These are phyloP conservation scores for Trichoderma polysporum DNA, from an alignment of 2,329 filamentous ascomycete genomes.

Conservation along the genomic window DNA sequence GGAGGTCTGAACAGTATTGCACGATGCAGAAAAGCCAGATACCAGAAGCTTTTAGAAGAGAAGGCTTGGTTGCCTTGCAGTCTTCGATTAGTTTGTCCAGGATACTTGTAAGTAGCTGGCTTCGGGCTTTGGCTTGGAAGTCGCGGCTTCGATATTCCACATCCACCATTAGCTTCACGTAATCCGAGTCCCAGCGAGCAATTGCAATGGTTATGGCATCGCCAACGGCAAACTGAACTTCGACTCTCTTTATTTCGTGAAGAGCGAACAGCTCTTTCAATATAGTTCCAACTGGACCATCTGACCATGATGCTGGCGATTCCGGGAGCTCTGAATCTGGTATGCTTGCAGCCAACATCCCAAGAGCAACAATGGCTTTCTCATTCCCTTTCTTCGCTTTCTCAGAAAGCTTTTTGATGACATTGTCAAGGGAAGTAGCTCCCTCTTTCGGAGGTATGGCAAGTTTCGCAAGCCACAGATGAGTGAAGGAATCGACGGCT, in stretches of 20 bases:
- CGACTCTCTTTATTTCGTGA: slow-evolving; percentile 80
- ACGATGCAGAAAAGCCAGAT: slow-evolving; percentile 94
- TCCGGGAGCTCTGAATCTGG: slow-evolving; percentile 22
- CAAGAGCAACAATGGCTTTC: slow-evolving; percentile 76
- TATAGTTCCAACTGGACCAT: slow-evolving; percentile 52
- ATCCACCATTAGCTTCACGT: slow-evolving; percentile 72
- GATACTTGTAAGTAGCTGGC: slow-evolving; percentile 50
- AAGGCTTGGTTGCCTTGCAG: slow-evolving; percentile 82
- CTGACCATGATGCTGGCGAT: slow-evolving; percentile 31
- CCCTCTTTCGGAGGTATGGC: slow-evolving; percentile 36
- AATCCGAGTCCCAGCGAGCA: slow-evolving; percentile 79
- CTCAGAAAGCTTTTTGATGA: slow-evolving; percentile 63
- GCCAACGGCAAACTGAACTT: slow-evolving; percentile 87
- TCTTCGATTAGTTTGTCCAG: slow-evolving; percentile 73
- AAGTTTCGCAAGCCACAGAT: slow-evolving; percentile 49
- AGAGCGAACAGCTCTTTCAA: slow-evolving; percentile 70
- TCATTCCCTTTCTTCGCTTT: slow-evolving; percentile 80
- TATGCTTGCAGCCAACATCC: slow-evolving; percentile 63
- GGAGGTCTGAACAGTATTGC: slow-evolving; percentile 82
- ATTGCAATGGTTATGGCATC: slow-evolving; percentile 80
- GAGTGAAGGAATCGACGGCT: slow-evolving; percentile 45
- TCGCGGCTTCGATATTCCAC: slow-evolving; percentile 55
- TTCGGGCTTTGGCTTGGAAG: slow-evolving; percentile 41
- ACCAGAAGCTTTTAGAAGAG: slow-evolving; percentile 84
- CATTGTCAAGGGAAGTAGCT: slow-evolving; percentile 36